Conservation (phyloP, 495 filamentous ascomycete genomes). For the Xylaria castorea region DNA sequence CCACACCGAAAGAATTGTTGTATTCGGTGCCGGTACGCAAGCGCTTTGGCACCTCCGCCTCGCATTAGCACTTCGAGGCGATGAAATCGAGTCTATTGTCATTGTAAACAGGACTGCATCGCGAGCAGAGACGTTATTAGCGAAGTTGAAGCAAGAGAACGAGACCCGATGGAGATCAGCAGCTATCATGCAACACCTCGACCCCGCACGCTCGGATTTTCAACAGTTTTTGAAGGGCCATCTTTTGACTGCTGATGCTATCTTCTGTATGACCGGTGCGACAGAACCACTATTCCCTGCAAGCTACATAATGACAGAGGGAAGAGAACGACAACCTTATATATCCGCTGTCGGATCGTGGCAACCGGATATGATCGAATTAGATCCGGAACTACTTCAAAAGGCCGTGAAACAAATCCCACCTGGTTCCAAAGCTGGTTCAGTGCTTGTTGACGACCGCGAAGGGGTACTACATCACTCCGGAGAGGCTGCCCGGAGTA, state of each 20-base stretch:
- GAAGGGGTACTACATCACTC: constrained; percentile 63
- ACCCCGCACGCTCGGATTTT: constrained; percentile 2
- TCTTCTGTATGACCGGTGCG: constrained; percentile 62
- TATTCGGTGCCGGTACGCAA: constrained; percentile 80
- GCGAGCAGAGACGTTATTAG: constrained; percentile 13
- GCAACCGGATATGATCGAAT: constrained; percentile 76
- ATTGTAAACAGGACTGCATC: constrained; percentile 64
- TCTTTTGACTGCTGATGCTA: constrained; percentile 65
- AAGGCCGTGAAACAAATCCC: constrained; percentile 59
- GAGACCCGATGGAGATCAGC: constrained; percentile 6
- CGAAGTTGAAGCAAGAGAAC: constrained; percentile 16
- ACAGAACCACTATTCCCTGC: constrained; percentile 47
- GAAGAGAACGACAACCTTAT: constrained; percentile 66
- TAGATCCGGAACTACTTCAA: constrained; percentile 71
- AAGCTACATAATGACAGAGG: constrained; percentile 62
- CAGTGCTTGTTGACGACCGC: constrained; percentile 23
- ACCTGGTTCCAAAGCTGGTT: constrained; percentile 16
- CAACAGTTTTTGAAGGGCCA: constrained; percentile 36
- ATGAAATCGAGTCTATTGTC: constrained; percentile 70
- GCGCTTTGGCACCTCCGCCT: constrained; percentile 82
- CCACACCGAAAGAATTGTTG: constrained; percentile 66
- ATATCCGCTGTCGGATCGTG: constrained; percentile 75
- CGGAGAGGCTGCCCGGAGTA: constrained; percentile 75
- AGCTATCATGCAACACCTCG: constrained; percentile 11
- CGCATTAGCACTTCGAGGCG: constrained; percentile 67